A percentile compares a stretch with the other conserved stretches of the same genome.
These are phyloP conservation scores for Mycena crocata DNA, from an alignment of 768 basidiomycete genomes.

Conservation along the genomic window DNA sequence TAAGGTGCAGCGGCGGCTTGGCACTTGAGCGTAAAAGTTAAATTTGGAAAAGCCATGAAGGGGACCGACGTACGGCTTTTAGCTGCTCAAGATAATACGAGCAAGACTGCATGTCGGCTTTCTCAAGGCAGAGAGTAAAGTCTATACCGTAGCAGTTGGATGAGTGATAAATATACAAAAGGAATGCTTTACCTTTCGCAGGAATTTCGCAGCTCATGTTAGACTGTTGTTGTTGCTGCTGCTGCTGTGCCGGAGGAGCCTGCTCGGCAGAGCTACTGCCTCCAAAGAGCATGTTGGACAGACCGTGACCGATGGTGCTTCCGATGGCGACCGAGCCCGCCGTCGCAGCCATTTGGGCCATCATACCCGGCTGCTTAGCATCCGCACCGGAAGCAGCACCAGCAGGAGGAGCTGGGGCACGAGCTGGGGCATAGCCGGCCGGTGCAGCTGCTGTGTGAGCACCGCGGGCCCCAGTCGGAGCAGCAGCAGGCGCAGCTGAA, in stretches of 20 bases:
- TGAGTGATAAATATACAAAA: slow-evolving; percentile 1
- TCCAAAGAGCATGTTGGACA: slow-evolving; percentile 81
- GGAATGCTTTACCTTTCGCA: slow-evolving; percentile 72
- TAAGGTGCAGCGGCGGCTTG: slow-evolving; percentile 79
- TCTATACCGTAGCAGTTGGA: slow-evolving; percentile 55
- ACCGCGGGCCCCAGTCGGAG: slow-evolving; percentile 51
- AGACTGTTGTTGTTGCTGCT: slow-evolving; percentile 58
- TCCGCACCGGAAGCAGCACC: slow-evolving; percentile 53
- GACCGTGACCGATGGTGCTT: slow-evolving; percentile 89
- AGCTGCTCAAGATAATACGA: slow-evolving; percentile 25
- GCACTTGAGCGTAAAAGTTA: slow-evolving; percentile 58
- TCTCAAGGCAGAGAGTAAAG: slow-evolving; percentile 79
- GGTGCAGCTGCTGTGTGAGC: slow-evolving; percentile 42
- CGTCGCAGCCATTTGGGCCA: slow-evolving; percentile 89
- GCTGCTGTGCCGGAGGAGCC: slow-evolving; percentile 62
- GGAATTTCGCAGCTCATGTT: slow-evolving; percentile 77
- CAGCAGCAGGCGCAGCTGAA: slow-evolving; percentile 54
- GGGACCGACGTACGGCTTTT: slow-evolving; percentile 20
- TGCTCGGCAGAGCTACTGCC: slow-evolving; percentile 62
- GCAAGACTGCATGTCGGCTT: slow-evolving; percentile 27
- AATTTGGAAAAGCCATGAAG: background rate
- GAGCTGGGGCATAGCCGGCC: slow-evolving; percentile 57
- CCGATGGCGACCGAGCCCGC: slow-evolving; percentile 92
- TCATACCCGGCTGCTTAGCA: slow-evolving; percentile 73
- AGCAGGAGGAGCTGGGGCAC: slow-evolving; percentile 55